Percentiles rank a stretch among this genome's conserved stretches.
Conservation (phyloP, 2,329 filamentous ascomycete species). For the Colletotrichum aenigma region DNA sequence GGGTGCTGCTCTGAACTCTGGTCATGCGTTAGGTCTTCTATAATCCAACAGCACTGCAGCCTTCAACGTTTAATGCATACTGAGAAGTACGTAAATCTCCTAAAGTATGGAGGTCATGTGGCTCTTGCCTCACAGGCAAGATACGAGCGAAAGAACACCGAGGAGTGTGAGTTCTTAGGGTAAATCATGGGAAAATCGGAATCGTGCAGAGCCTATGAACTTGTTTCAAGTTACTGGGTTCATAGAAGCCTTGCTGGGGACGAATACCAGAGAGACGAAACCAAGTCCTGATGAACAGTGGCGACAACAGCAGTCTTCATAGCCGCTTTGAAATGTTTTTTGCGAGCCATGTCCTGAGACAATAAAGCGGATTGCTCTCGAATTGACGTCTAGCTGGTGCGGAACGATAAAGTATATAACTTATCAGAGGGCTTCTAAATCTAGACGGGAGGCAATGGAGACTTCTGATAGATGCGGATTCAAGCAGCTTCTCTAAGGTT, state of each 20-base stretch:
- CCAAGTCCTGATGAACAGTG: rapidly evolving
- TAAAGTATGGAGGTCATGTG: rapidly evolving
- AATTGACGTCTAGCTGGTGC: background rate
- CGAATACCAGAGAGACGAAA: background rate
- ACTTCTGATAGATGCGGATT: background rate
- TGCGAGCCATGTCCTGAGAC: background rate
- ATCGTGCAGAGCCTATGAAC: too few relatives aligned
- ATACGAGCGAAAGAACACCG: too few relatives aligned
- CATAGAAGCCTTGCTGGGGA: too few relatives aligned
- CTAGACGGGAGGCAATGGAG: background rate
- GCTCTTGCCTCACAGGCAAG: too few relatives aligned
- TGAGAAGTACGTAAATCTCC: background rate
- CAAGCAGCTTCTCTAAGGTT: rapidly evolving
- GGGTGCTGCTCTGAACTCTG: background rate
- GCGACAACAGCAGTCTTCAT: background rate
- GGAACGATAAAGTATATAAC: background rate
- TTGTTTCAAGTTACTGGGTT: too few relatives aligned
- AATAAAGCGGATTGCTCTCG: background rate
- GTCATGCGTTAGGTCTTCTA: rapidly evolving
- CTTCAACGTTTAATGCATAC: background rate
- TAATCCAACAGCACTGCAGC: too few relatives aligned
- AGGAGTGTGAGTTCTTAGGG: too few relatives aligned
- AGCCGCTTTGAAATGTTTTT: background rate
- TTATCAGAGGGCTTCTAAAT: background rate
- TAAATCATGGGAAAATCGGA: too few relatives aligned